These are phyloP conservation scores for Panicum virgatum DNA, from an alignment of 202 grass and related monocot species.

Conservation along the genomic window DNA sequence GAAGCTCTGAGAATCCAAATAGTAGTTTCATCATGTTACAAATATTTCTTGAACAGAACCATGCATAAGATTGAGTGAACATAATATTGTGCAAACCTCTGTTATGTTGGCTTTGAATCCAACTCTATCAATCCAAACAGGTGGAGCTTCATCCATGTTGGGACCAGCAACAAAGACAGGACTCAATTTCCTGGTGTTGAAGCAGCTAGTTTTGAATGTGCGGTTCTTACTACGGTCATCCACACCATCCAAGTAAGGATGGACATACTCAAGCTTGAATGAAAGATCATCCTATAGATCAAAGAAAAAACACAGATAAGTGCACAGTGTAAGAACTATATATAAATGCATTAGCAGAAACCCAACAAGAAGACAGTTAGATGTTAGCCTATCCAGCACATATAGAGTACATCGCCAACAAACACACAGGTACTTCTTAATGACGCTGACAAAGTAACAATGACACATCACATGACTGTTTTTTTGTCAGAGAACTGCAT, in stretches of 20 bases:
- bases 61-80: not conserved
- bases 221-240: conserved; percentile 73
- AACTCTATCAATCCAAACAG: conserved; percentile 93
- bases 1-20: conserved; percentile 64
- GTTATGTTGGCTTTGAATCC: conserved; percentile 98
- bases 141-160: conserved; percentile 83
- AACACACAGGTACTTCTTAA: not conserved
- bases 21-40: conserved; percentile 37
- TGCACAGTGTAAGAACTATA: not conserved
- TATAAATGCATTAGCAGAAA: not conserved
- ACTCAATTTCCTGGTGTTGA: conserved; percentile 94
- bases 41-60: conserved; percentile 19
- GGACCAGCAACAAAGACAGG: conserved; percentile 95
- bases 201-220: conserved; percentile 91
- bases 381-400: conserved; percentile 7
- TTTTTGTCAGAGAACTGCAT: conserved; percentile 1
- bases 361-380: not conserved
- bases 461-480: too few relatives aligned
- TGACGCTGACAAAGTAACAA: not conserved
- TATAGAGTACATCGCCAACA: not conserved
- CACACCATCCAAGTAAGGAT: conserved; percentile 95
- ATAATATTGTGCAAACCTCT: conserved; percentile 55
- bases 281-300: conserved; percentile 83
- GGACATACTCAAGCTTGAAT: conserved; percentile 92
- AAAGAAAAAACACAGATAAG: conserved; percentile 16